Evolutionary conservation across 2,329 filamentous ascomycete genomes (phyloP).

Genomic region (Diaporthe citrichinensis): DNA sequence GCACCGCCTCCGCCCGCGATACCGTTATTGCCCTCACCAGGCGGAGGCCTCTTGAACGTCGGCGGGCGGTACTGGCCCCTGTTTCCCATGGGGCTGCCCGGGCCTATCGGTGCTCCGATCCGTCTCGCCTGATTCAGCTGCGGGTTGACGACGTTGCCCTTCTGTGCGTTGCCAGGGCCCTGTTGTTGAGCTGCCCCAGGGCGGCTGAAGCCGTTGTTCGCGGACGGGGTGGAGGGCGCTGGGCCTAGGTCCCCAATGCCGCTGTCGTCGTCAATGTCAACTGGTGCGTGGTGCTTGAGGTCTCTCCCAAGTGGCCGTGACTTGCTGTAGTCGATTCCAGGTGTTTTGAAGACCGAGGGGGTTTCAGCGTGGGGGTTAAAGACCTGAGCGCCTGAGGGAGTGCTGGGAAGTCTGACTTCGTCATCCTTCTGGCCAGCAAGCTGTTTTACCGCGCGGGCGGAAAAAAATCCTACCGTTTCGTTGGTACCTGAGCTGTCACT

Average conservation of each 20-base stretch:
- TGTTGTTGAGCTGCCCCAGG: slow-evolving; percentile 11
- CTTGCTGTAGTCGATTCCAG: slow-evolving; percentile 85
- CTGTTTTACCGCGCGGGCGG: slow-evolving; percentile 74
- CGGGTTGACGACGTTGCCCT: slow-evolving; percentile 65
- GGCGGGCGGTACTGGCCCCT: slow-evolving; percentile 71
- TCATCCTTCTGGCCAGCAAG: slow-evolving; percentile 61
- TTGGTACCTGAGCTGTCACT: slow-evolving; percentile 45
- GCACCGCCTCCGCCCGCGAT: slow-evolving; percentile 39
- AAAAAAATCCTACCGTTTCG: slow-evolving; percentile 76
- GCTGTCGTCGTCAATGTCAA: slow-evolving; percentile 45
- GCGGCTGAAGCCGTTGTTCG: slow-evolving; percentile 21
- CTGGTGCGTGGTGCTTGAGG: slow-evolving; percentile 65
- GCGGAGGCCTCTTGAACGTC: slow-evolving; percentile 68
- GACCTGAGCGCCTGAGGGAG: slow-evolving; percentile 62
- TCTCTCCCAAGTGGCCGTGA: slow-evolving; percentile 79
- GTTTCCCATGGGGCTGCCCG: slow-evolving; percentile 71
- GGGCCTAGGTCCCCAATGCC: slow-evolving; percentile 12
- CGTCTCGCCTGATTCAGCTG: slow-evolving; percentile 67
- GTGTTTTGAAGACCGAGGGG: slow-evolving; percentile 90
- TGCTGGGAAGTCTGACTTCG: slow-evolving; percentile 56
- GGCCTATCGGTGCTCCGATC: slow-evolving; percentile 70
- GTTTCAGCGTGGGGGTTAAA: slow-evolving; percentile 84
- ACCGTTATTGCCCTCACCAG: slow-evolving; percentile 48
- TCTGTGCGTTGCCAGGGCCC: slow-evolving; percentile 39
- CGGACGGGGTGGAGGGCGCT: slow-evolving; percentile 2